phyloP scores from a whole-genome alignment of 1,284 basidiomycete genomes.

The Boletus mariae region DNA sequence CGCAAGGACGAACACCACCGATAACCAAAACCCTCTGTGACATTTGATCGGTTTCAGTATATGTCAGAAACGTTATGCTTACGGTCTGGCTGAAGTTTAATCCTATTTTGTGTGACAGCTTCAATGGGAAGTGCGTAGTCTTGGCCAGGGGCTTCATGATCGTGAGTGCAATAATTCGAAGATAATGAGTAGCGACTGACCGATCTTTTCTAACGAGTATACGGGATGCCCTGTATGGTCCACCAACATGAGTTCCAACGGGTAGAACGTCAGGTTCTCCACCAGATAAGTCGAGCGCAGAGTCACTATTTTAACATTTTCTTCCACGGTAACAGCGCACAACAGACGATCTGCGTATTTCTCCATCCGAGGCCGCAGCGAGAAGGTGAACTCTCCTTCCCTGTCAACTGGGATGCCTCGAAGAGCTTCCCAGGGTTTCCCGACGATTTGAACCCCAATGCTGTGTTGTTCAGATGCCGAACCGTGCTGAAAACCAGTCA shows the following conservation, averaged over 20 bases:
- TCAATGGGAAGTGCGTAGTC: slow-evolving; percentile 91
- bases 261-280: slow-evolving; percentile 90
- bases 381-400: slow-evolving; percentile 91
- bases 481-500: slow-evolving; percentile 59
- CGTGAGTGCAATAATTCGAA: slow-evolving; percentile 3
- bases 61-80: slow-evolving; percentile 32
- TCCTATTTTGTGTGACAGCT: slow-evolving; percentile 79
- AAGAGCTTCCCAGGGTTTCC: slow-evolving; percentile 89
- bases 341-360: slow-evolving; percentile 82
- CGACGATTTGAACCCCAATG: slow-evolving; percentile 81
- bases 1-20: slow-evolving; percentile 89
- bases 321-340: slow-evolving; percentile 87
- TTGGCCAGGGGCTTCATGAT: slow-evolving; percentile 68
- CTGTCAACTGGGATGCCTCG: slow-evolving; percentile 89
- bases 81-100: slow-evolving; percentile 93
- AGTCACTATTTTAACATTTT: slow-evolving; percentile 95
- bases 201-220: slow-evolving; percentile 81
- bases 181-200: slow-evolving; percentile 38
- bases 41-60: slow-evolving; percentile 10
- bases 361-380: slow-evolving; percentile 74
- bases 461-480: slow-evolving; percentile 77
- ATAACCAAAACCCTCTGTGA: slow-evolving; percentile 88
- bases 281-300: slow-evolving; percentile 92
- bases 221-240: slow-evolving; percentile 83
- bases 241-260: slow-evolving; percentile 89